Evolutionary conservation across 371 early-diverging fungal genomes (phyloP).

Genomic region (Mucor sp.): DNA sequence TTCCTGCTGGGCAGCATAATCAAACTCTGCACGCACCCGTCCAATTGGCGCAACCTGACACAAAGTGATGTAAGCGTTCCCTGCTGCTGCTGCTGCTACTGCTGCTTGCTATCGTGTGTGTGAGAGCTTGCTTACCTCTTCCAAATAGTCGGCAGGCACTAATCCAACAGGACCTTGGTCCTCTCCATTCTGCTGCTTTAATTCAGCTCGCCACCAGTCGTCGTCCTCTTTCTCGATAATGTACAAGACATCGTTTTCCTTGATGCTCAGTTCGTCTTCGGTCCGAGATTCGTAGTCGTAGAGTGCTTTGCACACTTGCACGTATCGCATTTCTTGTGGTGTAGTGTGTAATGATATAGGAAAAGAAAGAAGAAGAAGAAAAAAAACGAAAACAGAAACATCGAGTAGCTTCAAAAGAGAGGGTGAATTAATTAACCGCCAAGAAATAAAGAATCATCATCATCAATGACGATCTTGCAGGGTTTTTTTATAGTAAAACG

Average conservation of each 20-base stretch:
- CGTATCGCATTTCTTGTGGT: slow-evolving; percentile 36
- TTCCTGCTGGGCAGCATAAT: slow-evolving; percentile 75
- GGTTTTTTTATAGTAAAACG: not conserved
- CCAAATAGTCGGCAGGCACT: slow-evolving; percentile 79
- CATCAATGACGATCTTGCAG: slow-evolving; percentile 4
- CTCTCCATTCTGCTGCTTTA: slow-evolving; percentile 50
- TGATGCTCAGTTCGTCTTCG: slow-evolving; percentile 84
- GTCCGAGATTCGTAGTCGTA: slow-evolving; percentile 83
- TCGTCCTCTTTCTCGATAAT: slow-evolving; percentile 75
- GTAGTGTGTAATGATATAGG: not conserved
- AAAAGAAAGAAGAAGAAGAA: not conserved
- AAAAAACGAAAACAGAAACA: not conserved
- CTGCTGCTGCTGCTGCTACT: too few species aligned
- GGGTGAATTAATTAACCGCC: slow-evolving; percentile 10
- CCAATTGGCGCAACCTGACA: slow-evolving; percentile 44
- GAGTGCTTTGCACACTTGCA: slow-evolving; percentile 47
- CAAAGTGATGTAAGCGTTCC: not conserved
- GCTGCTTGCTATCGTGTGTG: too few species aligned
- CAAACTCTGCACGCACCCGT: slow-evolving; percentile 72
- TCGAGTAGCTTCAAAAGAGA: not conserved
- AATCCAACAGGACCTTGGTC: slow-evolving; percentile 63
- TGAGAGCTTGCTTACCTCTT: slow-evolving; percentile 56
- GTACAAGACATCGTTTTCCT: slow-evolving; percentile 78
- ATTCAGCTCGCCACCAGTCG: slow-evolving; percentile 80
- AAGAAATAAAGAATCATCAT: not conserved